phyloP scores from a whole-genome alignment of 768 basidiomycete species.

The Leccinum uliginosum region DNA sequence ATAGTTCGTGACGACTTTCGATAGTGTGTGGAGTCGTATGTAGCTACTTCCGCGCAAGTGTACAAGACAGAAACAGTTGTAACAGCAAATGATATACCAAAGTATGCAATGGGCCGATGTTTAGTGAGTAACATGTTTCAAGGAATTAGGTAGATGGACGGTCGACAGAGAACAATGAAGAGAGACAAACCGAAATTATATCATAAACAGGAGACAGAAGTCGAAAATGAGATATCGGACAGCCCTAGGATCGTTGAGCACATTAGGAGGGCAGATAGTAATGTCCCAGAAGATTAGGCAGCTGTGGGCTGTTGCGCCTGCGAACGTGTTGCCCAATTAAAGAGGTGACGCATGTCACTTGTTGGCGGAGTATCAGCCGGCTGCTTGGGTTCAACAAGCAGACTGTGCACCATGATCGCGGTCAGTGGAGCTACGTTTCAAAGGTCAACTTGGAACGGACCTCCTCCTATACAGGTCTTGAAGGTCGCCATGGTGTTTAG shows the following conservation, averaged over 20 bases:
- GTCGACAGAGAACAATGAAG: slow-evolving; percentile 7
- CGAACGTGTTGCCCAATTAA: slow-evolving; percentile 72
- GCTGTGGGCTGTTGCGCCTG: slow-evolving; percentile 36
- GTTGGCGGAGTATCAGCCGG: slow-evolving; percentile 62
- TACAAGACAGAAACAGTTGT: slow-evolving; percentile 26
- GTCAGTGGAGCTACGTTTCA: not conserved
- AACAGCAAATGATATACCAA: slow-evolving; percentile 31
- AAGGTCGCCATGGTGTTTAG: slow-evolving; percentile 74
- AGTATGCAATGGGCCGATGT: slow-evolving; percentile 24
- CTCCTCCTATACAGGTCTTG: slow-evolving; percentile 85
- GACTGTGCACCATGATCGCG: slow-evolving; percentile 35
- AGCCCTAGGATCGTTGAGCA: slow-evolving; percentile 1
- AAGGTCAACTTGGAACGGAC: slow-evolving; percentile 35
- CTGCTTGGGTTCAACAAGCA: slow-evolving; percentile 81
- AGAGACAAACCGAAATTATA: slow-evolving; percentile 23
- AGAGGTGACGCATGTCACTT: slow-evolving; percentile 73
- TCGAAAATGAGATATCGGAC: slow-evolving; percentile 17
- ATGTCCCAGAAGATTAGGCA: slow-evolving; percentile 25
- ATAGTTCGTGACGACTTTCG: no score
- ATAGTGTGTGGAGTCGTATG: not conserved
- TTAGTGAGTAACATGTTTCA: slow-evolving; percentile 22
- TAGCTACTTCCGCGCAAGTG: slow-evolving; percentile 22
- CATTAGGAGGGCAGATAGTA: slow-evolving; percentile 14
- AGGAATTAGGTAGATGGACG: slow-evolving; percentile 26
- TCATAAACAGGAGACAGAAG: slow-evolving; percentile 22